Evolutionary conservation across 257 asterid genomes (phyloP), one percentile per base, ranked within the genome.

Genomic region (Echites panduratus): DNA sequence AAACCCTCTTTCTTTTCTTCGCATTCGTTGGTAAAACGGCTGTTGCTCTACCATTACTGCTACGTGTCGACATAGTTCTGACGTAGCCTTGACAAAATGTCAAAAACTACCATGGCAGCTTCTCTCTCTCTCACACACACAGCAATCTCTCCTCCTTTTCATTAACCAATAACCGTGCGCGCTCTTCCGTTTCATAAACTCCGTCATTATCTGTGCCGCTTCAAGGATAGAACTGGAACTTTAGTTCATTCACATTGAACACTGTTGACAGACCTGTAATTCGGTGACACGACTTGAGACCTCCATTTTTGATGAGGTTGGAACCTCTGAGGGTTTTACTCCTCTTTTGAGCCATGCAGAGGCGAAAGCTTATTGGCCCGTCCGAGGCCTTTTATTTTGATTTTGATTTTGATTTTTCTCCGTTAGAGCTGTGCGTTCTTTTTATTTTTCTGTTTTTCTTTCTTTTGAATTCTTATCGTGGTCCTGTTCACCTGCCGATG

Each of bases 1-100:
- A 70, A 52, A 68, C 63, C 70, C 38, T 41, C 45, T 41, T 63
- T 72, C 59, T 9, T 53, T 85, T 82, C 85, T 85, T 80, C 41
- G 70, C 72, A 85, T 90, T 88, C 89, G 93, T 82, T 50, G 74
- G 74, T 61, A 24, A 76, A 88, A 75, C 96, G 92, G 91, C 76
- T 82, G 76, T 71, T 70, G 58, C 73, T 67, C 82, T 73, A 75
- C 38, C n/a, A 59, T 41, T 13, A 9, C 72, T 6, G 68, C 81
- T 80, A 85, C 92, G 89, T 85, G 91, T 80, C 88, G 59, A 13
- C 50, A 68, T 63, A 10, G 9, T 7, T 32, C 84, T 86, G 78
- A 80, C 85, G 79, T 75, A 53, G 73, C 62, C 72, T 75, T 70
- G 62, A 61, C 57, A 27, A 71, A 29, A 27, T n/a, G n/a, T n/a